Evolutionary conservation across 345 rosid species (phyloP), one percentile per base, ranked within the genome.

Genomic region (Acer yangbiense): DNA sequence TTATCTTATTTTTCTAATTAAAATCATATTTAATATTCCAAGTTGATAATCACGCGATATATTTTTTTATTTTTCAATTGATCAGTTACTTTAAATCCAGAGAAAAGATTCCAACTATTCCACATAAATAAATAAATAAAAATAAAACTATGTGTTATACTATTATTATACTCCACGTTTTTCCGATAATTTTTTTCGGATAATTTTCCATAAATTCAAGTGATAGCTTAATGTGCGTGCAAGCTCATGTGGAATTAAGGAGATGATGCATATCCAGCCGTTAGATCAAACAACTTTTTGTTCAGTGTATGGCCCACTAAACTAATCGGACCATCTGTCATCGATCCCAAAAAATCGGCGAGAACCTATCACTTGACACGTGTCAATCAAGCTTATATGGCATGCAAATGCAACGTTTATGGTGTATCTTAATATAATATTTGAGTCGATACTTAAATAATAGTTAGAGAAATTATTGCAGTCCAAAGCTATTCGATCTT

Each of bases 401-500:
- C 58, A 54, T 14, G 58, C 58, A 54, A 16, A 54, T 14, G 58
- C 58, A 54, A 16, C 58, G 58, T 54, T 14, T 4, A 54, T 5
- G 58, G 58, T 54, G n/a, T 18, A 54, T 1, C 6, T 54, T 18
- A 20, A 60, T 18, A 20, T 60, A 60, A 60, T 60, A 60, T 20
- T 18, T 1, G 27, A 54, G n/a, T 16, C 58, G 64, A 60, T 9
- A 9, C 3, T 18, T 60, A 60, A 20, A 4, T 35, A 4, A 35
- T 4, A 35, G 9, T 60, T 6, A 0, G 2, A 20, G 35, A 29
- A 64, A 63, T 54, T 20, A 41, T 14, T 62, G 23, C 39, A 4
- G 50, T 17, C 10, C 2, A 27, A 48, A 63, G 27, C 25, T 62
- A 63, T 65, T 69, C 62, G 83, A 77, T 70, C 46, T 8, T 79